Conservation (phyloP, 2,329 filamentous ascomycete genomes). For the Achaetomium macrosporum region DNA sequence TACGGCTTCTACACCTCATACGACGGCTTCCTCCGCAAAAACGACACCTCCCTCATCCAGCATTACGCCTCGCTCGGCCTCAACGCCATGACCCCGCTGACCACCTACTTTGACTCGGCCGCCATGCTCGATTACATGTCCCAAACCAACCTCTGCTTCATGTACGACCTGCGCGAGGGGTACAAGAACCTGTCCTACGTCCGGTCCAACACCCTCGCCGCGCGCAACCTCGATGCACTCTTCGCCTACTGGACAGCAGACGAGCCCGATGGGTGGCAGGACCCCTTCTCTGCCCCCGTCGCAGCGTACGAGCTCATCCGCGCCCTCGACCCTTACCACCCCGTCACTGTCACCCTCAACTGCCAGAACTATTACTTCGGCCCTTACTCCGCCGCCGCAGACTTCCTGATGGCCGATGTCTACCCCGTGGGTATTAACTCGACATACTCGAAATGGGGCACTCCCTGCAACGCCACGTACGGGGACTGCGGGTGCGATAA, state of each 20-base stretch:
- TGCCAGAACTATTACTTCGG: conserved; percentile 57
- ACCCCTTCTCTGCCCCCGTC: conserved; percentile 44
- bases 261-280: conserved; percentile 51
- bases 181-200: conserved; percentile 41
- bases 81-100: conserved; percentile 41
- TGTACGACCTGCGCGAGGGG: conserved; percentile 41
- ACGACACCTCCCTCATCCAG: conserved; percentile 32
- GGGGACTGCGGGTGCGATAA: conserved; percentile 49
- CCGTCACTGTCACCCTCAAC: conserved; percentile 53
- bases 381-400: conserved; percentile 48
- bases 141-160: conserved; percentile 34
- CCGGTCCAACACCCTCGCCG: conserved; percentile 33
- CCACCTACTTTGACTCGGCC: conserved; percentile 34
- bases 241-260: conserved; percentile 43
- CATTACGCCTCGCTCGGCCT: conserved; percentile 35
- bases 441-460: conserved; percentile 46
- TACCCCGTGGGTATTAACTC: conserved; percentile 56
- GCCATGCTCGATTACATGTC: conserved; percentile 35
- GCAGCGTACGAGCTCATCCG: conserved; percentile 41
- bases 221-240: conserved; percentile 36
- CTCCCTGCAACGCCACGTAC: background rate
- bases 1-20: conserved; percentile 41
- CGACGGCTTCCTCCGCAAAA: conserved; percentile 38
- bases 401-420: conserved; percentile 55
- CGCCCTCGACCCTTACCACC: conserved; percentile 54